Conservation (phyloP, 2,329 filamentous ascomycete species). For the Chaetomium olivaceum region DNA sequence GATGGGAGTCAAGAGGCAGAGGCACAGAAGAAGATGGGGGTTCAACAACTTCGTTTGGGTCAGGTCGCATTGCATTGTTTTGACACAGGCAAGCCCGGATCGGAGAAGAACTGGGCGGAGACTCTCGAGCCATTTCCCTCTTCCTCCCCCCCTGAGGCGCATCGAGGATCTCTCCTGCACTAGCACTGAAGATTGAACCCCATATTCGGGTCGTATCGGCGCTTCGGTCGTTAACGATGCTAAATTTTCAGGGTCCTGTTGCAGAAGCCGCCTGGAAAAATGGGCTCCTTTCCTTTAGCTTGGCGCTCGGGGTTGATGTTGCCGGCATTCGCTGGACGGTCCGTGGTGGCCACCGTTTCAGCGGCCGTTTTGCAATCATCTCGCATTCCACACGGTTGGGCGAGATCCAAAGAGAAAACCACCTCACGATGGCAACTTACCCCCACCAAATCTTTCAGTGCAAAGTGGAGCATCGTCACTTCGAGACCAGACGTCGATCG, state of each 20-base stretch:
- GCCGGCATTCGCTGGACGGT: background rate
- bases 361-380: background rate
- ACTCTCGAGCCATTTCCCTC: slow-evolving; percentile 5
- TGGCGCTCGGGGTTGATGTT: background rate
- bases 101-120: slow-evolving; percentile 1
- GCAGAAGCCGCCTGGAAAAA: background rate
- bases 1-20: background rate
- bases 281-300: background rate
- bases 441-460: background rate
- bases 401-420: background rate
- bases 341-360: background rate
- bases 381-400: background rate
- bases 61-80: slow-evolving; percentile 10
- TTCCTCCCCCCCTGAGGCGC: slow-evolving; percentile 1
- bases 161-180: background rate
- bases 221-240: slow-evolving; percentile 8
- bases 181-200: background rate
- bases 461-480: slow-evolving; percentile 8
- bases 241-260: slow-evolving; percentile 1
- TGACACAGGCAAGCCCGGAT: slow-evolving; percentile 15
- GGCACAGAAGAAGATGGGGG: background rate
- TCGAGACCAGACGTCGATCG: slow-evolving; percentile 2
- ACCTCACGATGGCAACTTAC: background rate
- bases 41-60: background rate
- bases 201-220: slow-evolving; percentile 18